Conservation (phyloP, 441 rosid genomes). For the Eutrema salsugineum region DNA sequence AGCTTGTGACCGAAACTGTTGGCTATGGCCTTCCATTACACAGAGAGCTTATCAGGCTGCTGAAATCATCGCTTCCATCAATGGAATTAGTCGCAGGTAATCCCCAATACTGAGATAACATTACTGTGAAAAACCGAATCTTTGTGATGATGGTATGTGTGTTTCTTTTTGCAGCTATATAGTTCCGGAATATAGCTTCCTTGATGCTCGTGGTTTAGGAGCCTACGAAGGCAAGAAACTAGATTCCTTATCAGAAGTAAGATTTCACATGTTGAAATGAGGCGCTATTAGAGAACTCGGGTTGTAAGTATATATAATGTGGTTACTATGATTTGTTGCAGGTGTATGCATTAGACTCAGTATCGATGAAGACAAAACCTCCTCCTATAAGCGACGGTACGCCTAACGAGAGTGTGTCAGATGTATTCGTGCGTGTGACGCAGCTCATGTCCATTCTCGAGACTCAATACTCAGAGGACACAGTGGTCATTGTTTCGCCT, state of each 20-base stretch:
- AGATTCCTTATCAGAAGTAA: constrained; percentile 74
- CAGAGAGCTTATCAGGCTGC: constrained; percentile 97
- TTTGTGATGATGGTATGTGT: background rate
- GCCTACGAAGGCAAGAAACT: constrained; percentile 85
- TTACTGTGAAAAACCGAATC: background rate
- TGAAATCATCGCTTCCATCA: constrained; percentile 76
- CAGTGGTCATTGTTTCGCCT: constrained; percentile 70
- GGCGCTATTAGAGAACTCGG: background rate
- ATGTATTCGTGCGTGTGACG: constrained; percentile 90
- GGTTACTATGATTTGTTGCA: constrained; percentile 12
- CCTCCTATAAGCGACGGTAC: constrained; percentile 91
- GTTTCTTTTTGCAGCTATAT: constrained; percentile 42
- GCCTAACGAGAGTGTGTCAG: constrained; percentile 81
- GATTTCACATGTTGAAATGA: background rate
- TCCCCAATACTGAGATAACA: background rate
- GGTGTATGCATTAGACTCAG: constrained; percentile 78
- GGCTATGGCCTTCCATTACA: constrained; percentile 98
- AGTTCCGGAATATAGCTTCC: constrained; percentile 91
- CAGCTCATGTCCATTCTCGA: constrained; percentile 95
- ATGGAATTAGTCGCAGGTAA: constrained; percentile 70
- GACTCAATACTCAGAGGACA: constrained; percentile 84
- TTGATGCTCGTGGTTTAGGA: constrained; percentile 96
- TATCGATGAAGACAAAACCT: constrained; percentile 76
- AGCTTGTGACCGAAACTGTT: constrained; percentile 75
- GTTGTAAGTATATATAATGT: background rate